Conservation (phyloP, 148 eudicot species). For the Arctostaphylos glauca region DNA sequence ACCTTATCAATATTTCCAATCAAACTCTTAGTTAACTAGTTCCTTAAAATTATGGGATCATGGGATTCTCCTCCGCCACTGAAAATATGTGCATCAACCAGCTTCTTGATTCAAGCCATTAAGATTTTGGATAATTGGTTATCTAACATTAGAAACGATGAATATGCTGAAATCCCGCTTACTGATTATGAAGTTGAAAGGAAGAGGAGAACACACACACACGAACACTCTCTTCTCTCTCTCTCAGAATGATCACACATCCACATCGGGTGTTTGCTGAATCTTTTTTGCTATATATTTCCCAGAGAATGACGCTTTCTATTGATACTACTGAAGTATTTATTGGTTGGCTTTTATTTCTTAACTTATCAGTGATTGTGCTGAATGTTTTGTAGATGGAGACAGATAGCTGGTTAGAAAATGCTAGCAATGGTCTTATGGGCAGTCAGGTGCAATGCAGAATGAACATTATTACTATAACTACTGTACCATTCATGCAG, state of each 20-base stretch:
- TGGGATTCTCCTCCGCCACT: too few relatives aligned
- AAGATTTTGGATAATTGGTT: neutral
- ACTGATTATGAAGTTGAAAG: neutral
- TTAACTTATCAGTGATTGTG: neutral
- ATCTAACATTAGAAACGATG: neutral
- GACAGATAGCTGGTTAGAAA: constrained; percentile 98
- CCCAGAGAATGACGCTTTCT: neutral
- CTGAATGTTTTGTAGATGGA: constrained; percentile 52
- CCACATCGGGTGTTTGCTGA: neutral
- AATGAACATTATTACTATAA: neutral
- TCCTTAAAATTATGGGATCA: too few relatives aligned
- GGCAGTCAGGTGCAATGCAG: constrained; percentile 66
- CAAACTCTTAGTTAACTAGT: too few relatives aligned
- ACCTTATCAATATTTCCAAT: too few relatives aligned
- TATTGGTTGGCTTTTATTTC: neutral
- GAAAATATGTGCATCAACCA: too few relatives aligned
- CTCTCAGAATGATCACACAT: neutral
- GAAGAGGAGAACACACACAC: neutral
- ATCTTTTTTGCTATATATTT: neutral
- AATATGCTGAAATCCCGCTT: neutral
- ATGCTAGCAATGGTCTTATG: constrained; percentile 98
- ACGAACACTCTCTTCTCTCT: neutral
- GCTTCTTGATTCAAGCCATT: too few relatives aligned
- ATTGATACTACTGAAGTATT: neutral
- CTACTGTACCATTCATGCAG: neutral